Base-by-base conservation (phyloP, 345 rosid species). In the Dipteronia sinensis region DNA sequence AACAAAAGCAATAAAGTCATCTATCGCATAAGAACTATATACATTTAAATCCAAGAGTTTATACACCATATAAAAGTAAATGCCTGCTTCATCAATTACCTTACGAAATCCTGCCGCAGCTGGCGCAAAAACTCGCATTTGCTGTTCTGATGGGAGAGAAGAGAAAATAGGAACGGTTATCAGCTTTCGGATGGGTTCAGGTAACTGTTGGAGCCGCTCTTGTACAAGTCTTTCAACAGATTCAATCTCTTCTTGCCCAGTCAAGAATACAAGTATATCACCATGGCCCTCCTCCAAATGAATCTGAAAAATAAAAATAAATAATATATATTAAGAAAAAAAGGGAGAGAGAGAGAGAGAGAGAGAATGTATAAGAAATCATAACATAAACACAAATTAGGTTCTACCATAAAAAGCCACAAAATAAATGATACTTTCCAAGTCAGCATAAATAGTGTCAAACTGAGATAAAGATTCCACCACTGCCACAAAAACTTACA, bases 181-280 rank as follows among this genome's bases (percentile, higher is more conserved):
- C 79, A 95, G 76, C 74, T 93, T 91, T 69, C 79, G 82, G 12
- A 53, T 85, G 34, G 79, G 86, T 88, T 91, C 95, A 76, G 95
- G 95, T 80, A 93, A 80, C 69, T 85, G 86, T 65, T 67, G 84
- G 62, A 93, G 87, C 75, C 84, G 84, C 79, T 93, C 98, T 64
- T 81, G 86, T 55, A 93, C 86, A 81, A 88, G 82, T 65, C 92
- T 91, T 81, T 93, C 96, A 74, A 90, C 92, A 10, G 94, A 85
- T 85, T 95, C 99, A 65, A 95, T 95, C 80, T 93, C 98, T 86
- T 95, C 98, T 92, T 95, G 97, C 64, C 98, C 99, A 53, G 98
- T 95, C 77, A 95, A 86, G 78, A 95, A 95, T 51, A 92, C 99
- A 79, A 95, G 94, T 77, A 95, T 79, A 85, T 95, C 99, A 80